Percentiles rank a stretch among this genome's conserved stretches.
These are phyloP conservation scores for Paraconiothyrium brasiliense DNA, from an alignment of 2,329 filamentous ascomycete species.

Conservation along the genomic window DNA sequence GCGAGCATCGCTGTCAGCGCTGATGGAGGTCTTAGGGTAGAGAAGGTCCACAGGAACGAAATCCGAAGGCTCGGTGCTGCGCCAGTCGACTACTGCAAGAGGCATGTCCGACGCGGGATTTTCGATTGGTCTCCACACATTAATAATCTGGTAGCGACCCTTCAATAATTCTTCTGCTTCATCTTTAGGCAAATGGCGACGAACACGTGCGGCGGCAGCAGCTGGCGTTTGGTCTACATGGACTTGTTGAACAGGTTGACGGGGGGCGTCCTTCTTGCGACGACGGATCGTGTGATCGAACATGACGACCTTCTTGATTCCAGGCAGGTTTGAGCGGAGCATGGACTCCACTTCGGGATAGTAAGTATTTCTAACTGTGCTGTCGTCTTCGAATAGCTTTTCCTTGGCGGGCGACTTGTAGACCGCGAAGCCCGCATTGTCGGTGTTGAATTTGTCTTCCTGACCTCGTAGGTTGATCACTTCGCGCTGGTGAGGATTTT, in stretches of 20 bases:
- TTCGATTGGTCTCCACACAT: constrained; percentile 75
- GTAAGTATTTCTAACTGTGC: constrained; percentile 64
- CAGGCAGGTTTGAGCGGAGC: constrained; percentile 63
- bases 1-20: constrained; percentile 61
- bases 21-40: constrained; percentile 61
- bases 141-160: constrained; percentile 72
- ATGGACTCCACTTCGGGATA: constrained; percentile 70
- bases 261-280: constrained; percentile 61
- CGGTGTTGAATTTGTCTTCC: constrained; percentile 62
- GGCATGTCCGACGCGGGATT: constrained; percentile 72
- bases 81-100: constrained; percentile 73
- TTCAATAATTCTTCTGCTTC: constrained; percentile 67
- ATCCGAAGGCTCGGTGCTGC: constrained; percentile 65
- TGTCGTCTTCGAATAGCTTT: constrained; percentile 65
- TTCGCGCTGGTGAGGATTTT: constrained; percentile 56
- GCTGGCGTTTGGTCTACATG: constrained; percentile 76
- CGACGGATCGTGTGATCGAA: constrained; percentile 78
- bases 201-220: constrained; percentile 69
- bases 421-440: constrained; percentile 68
- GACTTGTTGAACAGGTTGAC: constrained; percentile 74
- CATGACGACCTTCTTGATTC: constrained; percentile 69
- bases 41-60: constrained; percentile 70
- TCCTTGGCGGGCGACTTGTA: constrained; percentile 63
- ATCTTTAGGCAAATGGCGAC: constrained; percentile 65
- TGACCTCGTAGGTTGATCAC: constrained; percentile 66